Conservation (phyloP, 2,329 filamentous ascomycete genomes). For the Phoma sp. region DNA sequence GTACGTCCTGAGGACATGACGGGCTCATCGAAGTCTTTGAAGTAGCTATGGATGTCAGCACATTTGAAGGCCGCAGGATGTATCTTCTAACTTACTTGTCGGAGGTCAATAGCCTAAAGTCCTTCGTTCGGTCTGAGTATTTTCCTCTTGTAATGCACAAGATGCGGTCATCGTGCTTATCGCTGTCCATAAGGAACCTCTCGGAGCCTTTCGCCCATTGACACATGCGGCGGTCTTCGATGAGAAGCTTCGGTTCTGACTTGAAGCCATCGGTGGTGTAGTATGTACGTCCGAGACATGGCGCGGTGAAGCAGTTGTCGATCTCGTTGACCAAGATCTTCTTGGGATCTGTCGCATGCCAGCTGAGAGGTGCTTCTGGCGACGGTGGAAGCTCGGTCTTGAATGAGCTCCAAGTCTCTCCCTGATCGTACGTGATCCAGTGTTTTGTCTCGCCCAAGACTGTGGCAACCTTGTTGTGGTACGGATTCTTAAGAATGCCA, state of each 20-base stretch:
- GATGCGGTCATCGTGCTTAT: slow-evolving; percentile 71
- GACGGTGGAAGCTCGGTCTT: slow-evolving; percentile 61
- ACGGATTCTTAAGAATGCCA: slow-evolving; percentile 77
- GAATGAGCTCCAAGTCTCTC: slow-evolving; percentile 82
- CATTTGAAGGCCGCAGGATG: not conserved
- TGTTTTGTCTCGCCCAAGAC: slow-evolving; percentile 76
- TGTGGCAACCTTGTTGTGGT: slow-evolving; percentile 80
- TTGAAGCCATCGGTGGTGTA: slow-evolving; percentile 91
- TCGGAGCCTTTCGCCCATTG: slow-evolving; percentile 84
- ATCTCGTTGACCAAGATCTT: slow-evolving; percentile 79
- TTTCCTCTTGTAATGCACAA: slow-evolving; percentile 81
- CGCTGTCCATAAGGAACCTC: slow-evolving; percentile 73
- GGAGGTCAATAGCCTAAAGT: slow-evolving; percentile 81
- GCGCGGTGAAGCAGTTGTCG: slow-evolving; percentile 48
- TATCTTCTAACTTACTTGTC: slow-evolving; percentile 61
- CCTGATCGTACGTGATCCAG: slow-evolving; percentile 84
- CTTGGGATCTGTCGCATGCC: slow-evolving; percentile 83
- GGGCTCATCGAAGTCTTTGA: slow-evolving; percentile 73
- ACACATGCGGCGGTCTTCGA: slow-evolving; percentile 76
- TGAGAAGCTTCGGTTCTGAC: slow-evolving; percentile 68
- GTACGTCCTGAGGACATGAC: slow-evolving; percentile 76
- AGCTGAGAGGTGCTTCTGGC: slow-evolving; percentile 71
- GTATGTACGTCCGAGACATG: slow-evolving; percentile 57
- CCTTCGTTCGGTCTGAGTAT: slow-evolving; percentile 73
- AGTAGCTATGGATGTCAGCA: slow-evolving; percentile 62